Evolutionary conservation across 768 basidiomycete genomes (phyloP), one percentile per base, ranked within the genome.

Genomic region (Lanmaoa rubissima): DNA sequence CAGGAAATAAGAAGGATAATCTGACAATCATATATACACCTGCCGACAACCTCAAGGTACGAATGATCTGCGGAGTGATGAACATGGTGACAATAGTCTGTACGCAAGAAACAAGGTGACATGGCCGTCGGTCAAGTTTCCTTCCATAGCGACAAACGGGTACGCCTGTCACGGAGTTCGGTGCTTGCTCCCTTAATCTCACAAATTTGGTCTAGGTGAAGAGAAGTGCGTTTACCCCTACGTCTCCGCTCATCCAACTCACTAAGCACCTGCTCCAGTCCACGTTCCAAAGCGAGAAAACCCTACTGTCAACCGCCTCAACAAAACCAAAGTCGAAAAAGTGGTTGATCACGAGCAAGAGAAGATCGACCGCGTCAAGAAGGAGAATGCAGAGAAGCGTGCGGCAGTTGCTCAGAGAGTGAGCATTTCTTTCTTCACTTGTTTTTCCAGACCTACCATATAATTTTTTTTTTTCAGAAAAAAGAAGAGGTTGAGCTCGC

Each of bases 91-190:
- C 56, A 31, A 12, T 19, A 16, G 7, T 7, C 48, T 19, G n/a
- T n/a, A 19, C 44, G 16, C 11, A 65, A 95, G 92, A 99, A 99
- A 92, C 88, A 90, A 8, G 96, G 96, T 4, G 94, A 96, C 68
- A 98, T 97, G 94, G 94, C 92, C 3, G 87, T 96, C 4, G 97
- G 97, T 0, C 90, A 94, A 66, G 97, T 99, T 0, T 90, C 93
- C 0, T 98, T 99, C 71, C 91, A 98, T 62, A 90, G 78, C 54
- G 93, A 97, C 66, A 94, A 96, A 68, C 80, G 79, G 74, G 93
- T 93, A 60, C 39, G 79, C 31, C 24, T 17, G 14, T 5, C 13
- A 14, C 5, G 9, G 24, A 38, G 19, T 10, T 53, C 16, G 32
- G 4, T 24, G 4, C 19, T 26, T 14, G 43, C 43, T 17, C 0